Base-by-base conservation (phyloP, 2,329 filamentous ascomycete species). In the Metarhizium brunneum region DNA sequence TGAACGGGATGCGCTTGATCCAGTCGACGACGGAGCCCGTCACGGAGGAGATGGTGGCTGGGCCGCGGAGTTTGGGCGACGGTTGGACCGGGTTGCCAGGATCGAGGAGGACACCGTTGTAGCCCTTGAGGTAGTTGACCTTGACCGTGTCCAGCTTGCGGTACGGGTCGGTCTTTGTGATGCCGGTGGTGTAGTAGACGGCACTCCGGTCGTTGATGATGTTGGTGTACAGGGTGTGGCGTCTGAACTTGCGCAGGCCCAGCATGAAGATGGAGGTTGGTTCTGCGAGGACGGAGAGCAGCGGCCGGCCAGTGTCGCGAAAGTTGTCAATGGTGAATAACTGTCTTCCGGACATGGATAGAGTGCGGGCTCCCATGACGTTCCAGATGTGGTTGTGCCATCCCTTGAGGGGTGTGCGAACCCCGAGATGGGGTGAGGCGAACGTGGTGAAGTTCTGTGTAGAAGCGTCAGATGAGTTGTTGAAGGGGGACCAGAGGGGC, bases 291-390 rank as follows among this genome's bases (percentile, higher is more conserved):
- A 96, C 78, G 51, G 87, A 80, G 20, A 97, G 79, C 10, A 97
- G 76, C 0, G 92, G 90, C 45, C 85, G 81, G n/a, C 83, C 85
- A 0, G 90, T 95, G 59, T 89, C 84, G 57, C 91, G 84, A 70
- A 96, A 96, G 5, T 80, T 76, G 73, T 97, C 92, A 57, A 94
- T 87, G 55, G 84, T 84, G 68, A 96, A 97, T 10, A 97, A 77
- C 68, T 97, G 92, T 52, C 86, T 80, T 5, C 92, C 92, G 0
- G 90, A 95, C 66, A 83, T 85, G 56, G 89, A 95, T 5, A 97
- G 73, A 0, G 87, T 90, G 55, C 87, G 80, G 1, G 90, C 86
- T 48, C 90, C 92, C 3, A 97, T 69, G n/a, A 87, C 81, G 66
- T 97, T 97, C 84, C 77, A 96, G 56, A 87, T 73, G 66, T 79